phyloP scores from a whole-genome alignment of 163 green algal species.

The Picocystis sp. region DNA sequence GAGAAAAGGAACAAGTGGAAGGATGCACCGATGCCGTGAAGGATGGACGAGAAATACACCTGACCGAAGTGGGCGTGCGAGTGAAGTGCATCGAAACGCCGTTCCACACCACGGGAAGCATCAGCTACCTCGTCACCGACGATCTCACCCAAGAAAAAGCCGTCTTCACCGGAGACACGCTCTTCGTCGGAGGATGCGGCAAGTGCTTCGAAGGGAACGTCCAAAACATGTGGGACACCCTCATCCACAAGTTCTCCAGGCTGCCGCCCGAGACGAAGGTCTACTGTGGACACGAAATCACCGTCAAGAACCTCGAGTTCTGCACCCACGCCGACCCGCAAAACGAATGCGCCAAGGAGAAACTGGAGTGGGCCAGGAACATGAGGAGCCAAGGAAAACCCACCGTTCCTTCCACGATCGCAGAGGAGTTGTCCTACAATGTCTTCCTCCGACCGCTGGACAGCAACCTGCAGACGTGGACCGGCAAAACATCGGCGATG shows the following conservation, averaged over 20 bases:
- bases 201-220: constrained; percentile 17
- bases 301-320: constrained; percentile 22
- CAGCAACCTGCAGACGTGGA: too few species aligned
- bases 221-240: constrained; percentile 11
- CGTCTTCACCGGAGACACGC: constrained; percentile 19
- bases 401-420: constrained; percentile 20
- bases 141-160: constrained; percentile 7
- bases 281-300: constrained; percentile 19
- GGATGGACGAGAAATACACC: constrained; percentile 8
- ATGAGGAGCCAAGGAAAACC: constrained; percentile 5
- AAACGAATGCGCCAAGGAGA: constrained; percentile 11
- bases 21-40: constrained; percentile 1
- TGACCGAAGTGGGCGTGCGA: constrained; percentile 12
- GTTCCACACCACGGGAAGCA: constrained; percentile 19
- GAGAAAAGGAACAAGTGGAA: constrained; percentile 6
- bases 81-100: constrained; percentile 1
- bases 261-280: constrained; percentile 13
- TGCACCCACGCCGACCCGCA: constrained; percentile 5
- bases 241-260: constrained; percentile 8
- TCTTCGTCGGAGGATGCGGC: constrained; percentile 17
- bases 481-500: too few species aligned
- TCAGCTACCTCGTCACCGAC: constrained; percentile 17
- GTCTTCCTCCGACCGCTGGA: constrained; percentile 12
- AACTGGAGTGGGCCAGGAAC: constrained; percentile 11
- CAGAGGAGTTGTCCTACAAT: constrained; percentile 16